Percentiles rank a stretch among this genome's conserved stretches.
Conservation (phyloP, 176 grass and related monocot genomes). For the Cenchrus purpureus region DNA sequence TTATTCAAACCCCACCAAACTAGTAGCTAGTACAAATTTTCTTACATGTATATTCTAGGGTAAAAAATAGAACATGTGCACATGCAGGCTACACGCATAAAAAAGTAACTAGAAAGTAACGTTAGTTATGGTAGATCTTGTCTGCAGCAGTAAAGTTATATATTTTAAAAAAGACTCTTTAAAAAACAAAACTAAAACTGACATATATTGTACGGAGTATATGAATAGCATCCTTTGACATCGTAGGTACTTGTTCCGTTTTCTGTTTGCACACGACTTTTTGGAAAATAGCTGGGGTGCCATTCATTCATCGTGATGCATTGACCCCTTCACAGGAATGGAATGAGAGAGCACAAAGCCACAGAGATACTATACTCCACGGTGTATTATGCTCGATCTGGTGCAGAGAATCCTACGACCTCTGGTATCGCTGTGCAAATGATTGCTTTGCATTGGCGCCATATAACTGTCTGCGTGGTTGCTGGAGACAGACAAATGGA, state of each 20-base stretch:
- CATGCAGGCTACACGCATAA: not conserved
- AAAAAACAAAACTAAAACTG: too few relatives aligned
- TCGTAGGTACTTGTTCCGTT: not conserved
- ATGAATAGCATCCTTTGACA: not conserved
- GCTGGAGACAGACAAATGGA: not conserved
- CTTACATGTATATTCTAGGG: not conserved
- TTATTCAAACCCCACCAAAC: not conserved
- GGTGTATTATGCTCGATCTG: not conserved
- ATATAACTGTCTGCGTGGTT: constrained; percentile 24
- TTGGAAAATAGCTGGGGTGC: not conserved
- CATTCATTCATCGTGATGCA: not conserved
- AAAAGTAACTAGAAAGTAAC: too few relatives aligned
- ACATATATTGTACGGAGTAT: not conserved
- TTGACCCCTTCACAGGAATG: not conserved
- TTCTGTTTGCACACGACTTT: not conserved
- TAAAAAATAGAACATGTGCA: not conserved
- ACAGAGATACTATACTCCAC: not conserved
- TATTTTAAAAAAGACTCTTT: too few relatives aligned
- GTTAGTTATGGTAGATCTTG: too few relatives aligned
- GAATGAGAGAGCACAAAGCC: not conserved
- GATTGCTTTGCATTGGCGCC: constrained; percentile 51
- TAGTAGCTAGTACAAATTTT: not conserved
- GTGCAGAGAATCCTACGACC: constrained; percentile 38
- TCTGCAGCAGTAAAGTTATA: too few relatives aligned
- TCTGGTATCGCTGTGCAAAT: constrained; percentile 37